Evolutionary conservation across 1,284 basidiomycete genomes (phyloP).

Genomic region (Ceratobasidium theobromae): DNA sequence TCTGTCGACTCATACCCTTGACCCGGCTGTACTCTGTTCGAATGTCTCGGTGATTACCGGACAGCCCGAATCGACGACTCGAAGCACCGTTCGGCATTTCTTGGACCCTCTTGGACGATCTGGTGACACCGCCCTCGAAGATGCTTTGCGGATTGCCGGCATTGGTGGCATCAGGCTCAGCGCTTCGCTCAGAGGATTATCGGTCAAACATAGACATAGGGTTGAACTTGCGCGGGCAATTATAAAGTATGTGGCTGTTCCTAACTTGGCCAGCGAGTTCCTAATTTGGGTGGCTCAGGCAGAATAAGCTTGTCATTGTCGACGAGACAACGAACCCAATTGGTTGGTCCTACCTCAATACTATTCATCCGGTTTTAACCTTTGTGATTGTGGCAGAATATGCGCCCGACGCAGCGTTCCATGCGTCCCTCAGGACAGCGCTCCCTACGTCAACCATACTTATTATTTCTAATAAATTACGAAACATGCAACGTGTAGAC

Average conservation of each 20-base stretch:
- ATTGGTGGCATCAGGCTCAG: not conserved
- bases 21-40: not conserved
- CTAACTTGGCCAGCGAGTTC: not conserved
- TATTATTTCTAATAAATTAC: not conserved
- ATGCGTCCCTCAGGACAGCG: not conserved
- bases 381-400: not conserved
- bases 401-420: not conserved
- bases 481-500: not conserved
- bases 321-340: constrained; percentile 37
- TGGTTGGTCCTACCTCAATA: constrained; percentile 1
- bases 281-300: not conserved
- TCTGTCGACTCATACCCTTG: constrained; percentile 1
- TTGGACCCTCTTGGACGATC: not conserved
- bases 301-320: constrained; percentile 15
- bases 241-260: not conserved
- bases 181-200: not conserved
- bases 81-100: not conserved
- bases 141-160: not conserved
- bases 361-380: not conserved
- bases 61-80: not conserved
- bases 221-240: constrained; percentile 27
- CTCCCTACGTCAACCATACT: not conserved
- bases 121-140: not conserved
- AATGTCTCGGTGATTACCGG: constrained; percentile 13
- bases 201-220: not conserved